Evolutionary conservation across 1,284 basidiomycete species (phyloP), one percentile per base, ranked within the genome.

Genomic region (Tausonia pullulans): DNA sequence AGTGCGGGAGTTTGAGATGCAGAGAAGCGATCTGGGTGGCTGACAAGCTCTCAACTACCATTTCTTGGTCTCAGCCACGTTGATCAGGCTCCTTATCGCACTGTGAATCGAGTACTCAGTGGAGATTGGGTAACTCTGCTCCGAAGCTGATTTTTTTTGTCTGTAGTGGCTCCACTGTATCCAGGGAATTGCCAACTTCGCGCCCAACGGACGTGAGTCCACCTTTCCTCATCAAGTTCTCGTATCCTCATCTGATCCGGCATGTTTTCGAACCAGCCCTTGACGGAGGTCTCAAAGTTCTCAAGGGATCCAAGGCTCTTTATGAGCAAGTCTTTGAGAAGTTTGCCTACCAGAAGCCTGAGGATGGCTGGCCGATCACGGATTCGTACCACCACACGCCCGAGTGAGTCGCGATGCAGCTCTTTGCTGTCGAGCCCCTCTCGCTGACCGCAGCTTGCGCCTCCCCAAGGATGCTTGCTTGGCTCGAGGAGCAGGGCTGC

Each of bases 281-380:
- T 49, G 78, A 79, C 58, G 78, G 78, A 49, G 77, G 77, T 10
- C 71, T 79, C 11, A 74, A 77, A 71, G 73, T 78, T 16, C 62
- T 63, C 16, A n/a, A 55, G 6, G 62, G 58, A 40, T 52, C 27
- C n/a, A 57, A 50, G 45, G 45, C 52, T 41, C 55, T 45, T n/a
- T 65, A 61, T 43, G 53, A 59, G 48, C 61, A 66, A 45, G 27
- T 39, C 52, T 66, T 66, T 16, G 56, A 8, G 3, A 50, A 53
- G 50, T 66, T 66, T n/a, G 58, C 43, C 40, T 61, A 66, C 55
- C 54, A 55, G 48, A 52, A 63, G 56, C 75, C 75, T 9, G 69
- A 69, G 13, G 75, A 70, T 2, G 75, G 75, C 8, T 75, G 74
- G 72, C 68, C 72, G 13, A 67, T 66, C 53, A 57, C 52, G 11